Evolutionary conservation across 1,139 yeast species (phyloP), one percentile per base, ranked within the genome.

Genomic region (Magnusiomyces paraingens): DNA sequence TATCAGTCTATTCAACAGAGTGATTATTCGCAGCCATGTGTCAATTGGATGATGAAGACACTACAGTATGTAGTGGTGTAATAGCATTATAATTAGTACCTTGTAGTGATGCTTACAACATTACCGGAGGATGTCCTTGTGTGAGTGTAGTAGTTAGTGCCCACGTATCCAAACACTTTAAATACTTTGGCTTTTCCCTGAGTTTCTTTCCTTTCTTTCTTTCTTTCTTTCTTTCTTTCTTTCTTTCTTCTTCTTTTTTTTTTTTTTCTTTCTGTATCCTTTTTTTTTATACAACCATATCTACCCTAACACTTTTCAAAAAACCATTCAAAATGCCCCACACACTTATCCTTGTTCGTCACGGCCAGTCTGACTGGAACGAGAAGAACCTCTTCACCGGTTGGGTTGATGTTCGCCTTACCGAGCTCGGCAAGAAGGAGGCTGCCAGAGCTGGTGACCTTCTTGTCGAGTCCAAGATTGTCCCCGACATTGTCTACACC

Each of bases 301-400:
- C 22, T 15, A 43, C 12, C 32, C 8, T 15, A 3, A 22, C 2
- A 12, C 15, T 29, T 42, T n/a, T 29, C 17, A 12, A 36, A 43
- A 40, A 18, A 20, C 17, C 8, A 18, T n/a, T 36, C 4, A 57
- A 44, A 54, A 54, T 57, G 55, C 56, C 59, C 52, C 68, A 68
- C 61, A 69, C 66, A 57, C 64, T 71, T 52, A 69, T 71, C 53
- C 66, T 71, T 52, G 65, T 71, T 50, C 71, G 98, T 82, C 98
- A 91, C 93, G 98, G 98, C 70, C 96, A 91, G 81, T 87, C 96
- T 77, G 97, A 88, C 75, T 91, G 97, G 97, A 91, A 91, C 76
- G 96, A 89, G 76, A 88, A 88, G 82, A 91, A 93, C 82, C 81
- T 91, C 67, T 93, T 93, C 84, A 91, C 98, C 73, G 99, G 99